Evolutionary conservation across 2,329 filamentous ascomycete species (phyloP).

Genomic region (Onygenales sp.): DNA sequence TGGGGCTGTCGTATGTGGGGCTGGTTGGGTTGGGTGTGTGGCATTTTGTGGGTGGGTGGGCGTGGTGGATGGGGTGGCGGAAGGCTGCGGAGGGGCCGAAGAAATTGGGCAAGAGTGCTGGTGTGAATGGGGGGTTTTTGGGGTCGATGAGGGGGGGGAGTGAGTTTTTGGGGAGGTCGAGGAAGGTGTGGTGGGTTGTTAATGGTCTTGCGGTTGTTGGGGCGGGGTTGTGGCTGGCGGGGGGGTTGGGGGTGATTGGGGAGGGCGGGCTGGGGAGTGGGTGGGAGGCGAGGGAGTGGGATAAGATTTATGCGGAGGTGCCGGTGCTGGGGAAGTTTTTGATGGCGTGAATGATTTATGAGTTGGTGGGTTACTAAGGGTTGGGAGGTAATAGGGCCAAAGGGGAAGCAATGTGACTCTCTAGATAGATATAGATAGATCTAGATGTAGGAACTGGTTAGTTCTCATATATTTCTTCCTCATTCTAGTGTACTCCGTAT

Average conservation of each 20-base stretch:
- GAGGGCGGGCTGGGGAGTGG: conserved; percentile 59
- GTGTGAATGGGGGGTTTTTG: conserved; percentile 23
- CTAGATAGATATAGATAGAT: too few relatives aligned
- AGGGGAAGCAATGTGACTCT: too few relatives aligned
- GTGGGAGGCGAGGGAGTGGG: conserved; percentile 73
- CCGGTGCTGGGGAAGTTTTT: conserved; percentile 41
- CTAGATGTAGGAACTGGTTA: too few relatives aligned
- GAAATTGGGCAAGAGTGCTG: conserved; percentile 18
- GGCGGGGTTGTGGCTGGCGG: conserved; percentile 67
- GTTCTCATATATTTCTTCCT: too few relatives aligned
- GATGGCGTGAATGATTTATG: neutral
- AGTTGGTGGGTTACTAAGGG: neutral
- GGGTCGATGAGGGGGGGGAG: conserved; percentile 37
- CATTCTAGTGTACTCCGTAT: too few relatives aligned
- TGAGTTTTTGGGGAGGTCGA: conserved; percentile 43
- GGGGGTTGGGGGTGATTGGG: conserved; percentile 69
- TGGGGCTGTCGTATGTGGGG: conserved; percentile 59
- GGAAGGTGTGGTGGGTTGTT: conserved; percentile 60
- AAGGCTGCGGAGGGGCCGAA: conserved; percentile 12
- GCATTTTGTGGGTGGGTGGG: conserved; percentile 76
- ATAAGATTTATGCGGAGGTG: conserved; percentile 58
- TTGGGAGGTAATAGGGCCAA: neutral
- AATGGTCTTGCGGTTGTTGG: conserved; percentile 54
- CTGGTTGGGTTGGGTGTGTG: conserved; percentile 60
- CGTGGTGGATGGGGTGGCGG: conserved; percentile 60